Evolutionary conservation across 768 basidiomycete genomes (phyloP).

Genomic region (Mycena vulgaris): DNA sequence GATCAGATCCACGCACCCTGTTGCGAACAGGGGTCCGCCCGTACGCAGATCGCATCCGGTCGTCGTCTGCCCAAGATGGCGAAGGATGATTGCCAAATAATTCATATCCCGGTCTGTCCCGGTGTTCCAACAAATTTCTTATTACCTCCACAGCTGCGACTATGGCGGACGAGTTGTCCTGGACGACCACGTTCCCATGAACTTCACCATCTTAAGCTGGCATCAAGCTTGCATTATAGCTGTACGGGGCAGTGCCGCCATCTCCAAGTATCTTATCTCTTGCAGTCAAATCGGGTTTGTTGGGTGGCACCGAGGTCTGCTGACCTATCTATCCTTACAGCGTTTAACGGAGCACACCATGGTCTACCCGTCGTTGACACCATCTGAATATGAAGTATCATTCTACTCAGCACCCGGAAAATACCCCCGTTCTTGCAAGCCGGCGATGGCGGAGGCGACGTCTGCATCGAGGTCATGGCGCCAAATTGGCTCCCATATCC

Average conservation of each 20-base stretch:
- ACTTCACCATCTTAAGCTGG: too few species aligned
- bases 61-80: too few species aligned
- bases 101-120: too few species aligned
- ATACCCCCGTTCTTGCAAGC: slow-evolving; percentile 32
- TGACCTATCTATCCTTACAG: not conserved
- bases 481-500: slow-evolving; percentile 66
- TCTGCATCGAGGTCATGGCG: slow-evolving; percentile 62
- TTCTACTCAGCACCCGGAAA: not conserved
- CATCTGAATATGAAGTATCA: not conserved
- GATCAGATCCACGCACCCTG: not conserved
- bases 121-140: not conserved
- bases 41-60: too few species aligned
- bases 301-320: slow-evolving; percentile 1
- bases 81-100: too few species aligned
- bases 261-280: not conserved
- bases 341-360: not conserved
- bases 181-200: not conserved
- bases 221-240: not conserved
- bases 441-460: slow-evolving; percentile 49
- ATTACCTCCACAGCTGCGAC: too few species aligned
- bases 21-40: not conserved
- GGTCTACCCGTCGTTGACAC: not conserved
- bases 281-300: not conserved
- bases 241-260: not conserved
- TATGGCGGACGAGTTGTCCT: too few species aligned